phyloP scores from a whole-genome alignment of 148 eudicot species.

The Persicaria maculosa region DNA sequence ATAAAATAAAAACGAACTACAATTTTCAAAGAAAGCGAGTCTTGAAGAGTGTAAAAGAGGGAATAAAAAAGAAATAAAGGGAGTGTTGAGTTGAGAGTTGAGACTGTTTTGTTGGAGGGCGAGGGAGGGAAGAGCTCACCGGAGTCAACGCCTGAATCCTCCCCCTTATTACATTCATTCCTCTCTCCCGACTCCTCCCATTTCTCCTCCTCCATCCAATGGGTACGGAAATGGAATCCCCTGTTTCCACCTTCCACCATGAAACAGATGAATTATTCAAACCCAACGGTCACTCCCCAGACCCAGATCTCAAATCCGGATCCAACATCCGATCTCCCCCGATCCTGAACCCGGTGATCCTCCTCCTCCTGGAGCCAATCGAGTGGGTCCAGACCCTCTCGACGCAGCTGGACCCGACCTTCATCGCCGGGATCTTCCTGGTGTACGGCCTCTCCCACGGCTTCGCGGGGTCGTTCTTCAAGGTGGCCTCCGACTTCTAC shows the following conservation, averaged over 20 bases:
- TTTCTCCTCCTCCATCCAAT: too few species aligned
- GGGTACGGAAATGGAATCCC: neutral
- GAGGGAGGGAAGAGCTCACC: neutral
- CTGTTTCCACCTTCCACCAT: neutral
- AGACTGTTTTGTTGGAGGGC: neutral
- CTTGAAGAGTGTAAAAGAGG: neutral
- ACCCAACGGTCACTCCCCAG: neutral
- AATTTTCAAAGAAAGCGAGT: neutral
- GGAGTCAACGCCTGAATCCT: slow-evolving; percentile 11
- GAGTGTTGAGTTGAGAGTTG: neutral
- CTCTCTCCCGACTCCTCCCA: too few species aligned
- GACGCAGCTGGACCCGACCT: slow-evolving; percentile 23
- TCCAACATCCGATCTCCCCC: neutral
- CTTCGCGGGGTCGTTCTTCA: slow-evolving; percentile 41
- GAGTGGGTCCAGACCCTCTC: slow-evolving; percentile 32
- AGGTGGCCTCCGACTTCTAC: slow-evolving; percentile 50
- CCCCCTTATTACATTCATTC: neutral
- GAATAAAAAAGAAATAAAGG: neutral
- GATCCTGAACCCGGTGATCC: slow-evolving; percentile 8
- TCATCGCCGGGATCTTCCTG: slow-evolving; percentile 35
- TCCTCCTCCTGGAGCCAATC: slow-evolving; percentile 19
- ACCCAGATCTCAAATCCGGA: neutral
- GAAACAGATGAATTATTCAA: neutral
- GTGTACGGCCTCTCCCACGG: slow-evolving; percentile 54
- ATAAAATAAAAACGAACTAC: too few species aligned